A percentile compares a stretch with the other conserved stretches of the same genome.
Conservation (phyloP, 2,329 filamentous ascomycete genomes). For the Beauveria sp. region DNA sequence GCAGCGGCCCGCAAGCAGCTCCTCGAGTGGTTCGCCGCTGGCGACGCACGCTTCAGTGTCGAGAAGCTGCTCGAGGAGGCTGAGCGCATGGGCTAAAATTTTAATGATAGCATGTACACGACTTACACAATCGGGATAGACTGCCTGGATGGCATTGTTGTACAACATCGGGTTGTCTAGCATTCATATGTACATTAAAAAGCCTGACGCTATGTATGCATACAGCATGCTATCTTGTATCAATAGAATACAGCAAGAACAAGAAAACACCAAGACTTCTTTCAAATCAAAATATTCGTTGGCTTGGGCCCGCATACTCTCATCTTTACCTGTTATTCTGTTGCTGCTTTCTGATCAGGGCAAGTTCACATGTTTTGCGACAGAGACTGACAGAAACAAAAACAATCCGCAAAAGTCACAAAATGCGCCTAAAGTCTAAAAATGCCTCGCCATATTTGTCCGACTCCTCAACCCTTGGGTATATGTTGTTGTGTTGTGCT, state of each 20-base stretch:
- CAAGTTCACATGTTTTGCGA: neutral
- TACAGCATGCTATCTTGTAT: neutral
- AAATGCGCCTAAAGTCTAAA: neutral
- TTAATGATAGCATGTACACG: neutral
- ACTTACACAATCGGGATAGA: neutral
- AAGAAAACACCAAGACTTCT: neutral
- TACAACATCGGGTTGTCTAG: neutral
- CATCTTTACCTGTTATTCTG: neutral
- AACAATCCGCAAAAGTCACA: neutral
- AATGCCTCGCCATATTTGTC: neutral
- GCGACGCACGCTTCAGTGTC: slow-evolving; percentile 72
- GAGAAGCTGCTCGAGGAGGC: slow-evolving; percentile 83
- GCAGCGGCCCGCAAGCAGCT: slow-evolving; percentile 58
- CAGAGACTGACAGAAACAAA: neutral
- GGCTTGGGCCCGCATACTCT: neutral
- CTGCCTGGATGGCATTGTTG: neutral
- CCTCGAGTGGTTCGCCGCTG: slow-evolving; percentile 73
- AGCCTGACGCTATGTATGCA: neutral
- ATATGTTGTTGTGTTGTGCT: neutral
- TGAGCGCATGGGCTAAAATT: slow-evolving; percentile 60
- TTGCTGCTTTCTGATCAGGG: neutral
- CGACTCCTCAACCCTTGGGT: neutral
- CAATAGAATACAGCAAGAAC: neutral
- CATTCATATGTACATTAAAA: slow-evolving; percentile 2
- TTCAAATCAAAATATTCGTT: neutral